Evolutionary conservation across 2,329 filamentous ascomycete species (phyloP).

Genomic region (Aspergillus ibericus): DNA sequence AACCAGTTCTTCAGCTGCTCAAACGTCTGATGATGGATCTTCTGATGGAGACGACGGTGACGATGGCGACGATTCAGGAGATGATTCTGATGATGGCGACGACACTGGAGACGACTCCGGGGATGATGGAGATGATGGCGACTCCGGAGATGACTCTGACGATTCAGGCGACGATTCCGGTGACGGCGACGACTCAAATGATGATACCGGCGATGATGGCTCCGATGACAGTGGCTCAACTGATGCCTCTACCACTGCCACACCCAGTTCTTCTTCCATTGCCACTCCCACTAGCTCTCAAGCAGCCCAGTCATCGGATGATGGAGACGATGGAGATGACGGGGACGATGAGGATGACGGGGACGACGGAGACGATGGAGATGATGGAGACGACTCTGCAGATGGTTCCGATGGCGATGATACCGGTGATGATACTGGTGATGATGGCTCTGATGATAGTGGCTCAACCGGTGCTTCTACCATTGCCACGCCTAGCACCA

Average conservation of each 20-base stretch:
- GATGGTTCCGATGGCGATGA: neutral
- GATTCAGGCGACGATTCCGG: neutral
- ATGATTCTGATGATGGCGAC: no score
- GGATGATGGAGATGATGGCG: no score
- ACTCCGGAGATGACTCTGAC: neutral
- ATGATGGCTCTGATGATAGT: neutral
- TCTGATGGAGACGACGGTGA: no score
- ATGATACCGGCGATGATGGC: neutral
- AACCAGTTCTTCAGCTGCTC: no score
- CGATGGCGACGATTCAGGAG: no score
- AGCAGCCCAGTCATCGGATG: no score
- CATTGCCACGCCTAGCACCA: neutral
- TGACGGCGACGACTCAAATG: neutral
- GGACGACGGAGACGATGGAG: neutral
- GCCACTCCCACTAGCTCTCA: no score
- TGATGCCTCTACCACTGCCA: neutral
- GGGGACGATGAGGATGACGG: neutral
- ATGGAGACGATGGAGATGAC: no score
- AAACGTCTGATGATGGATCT: no score
- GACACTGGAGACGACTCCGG: no score
- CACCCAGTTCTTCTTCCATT: neutral
- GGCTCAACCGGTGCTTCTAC: neutral
- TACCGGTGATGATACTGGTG: neutral
- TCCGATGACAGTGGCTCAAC: neutral
- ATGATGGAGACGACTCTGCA: neutral